A percentile compares a stretch with the other conserved stretches of the same genome.
These are phyloP conservation scores for Phaffia tasmanica DNA, from an alignment of 768 basidiomycete genomes.

Conservation along the genomic window DNA sequence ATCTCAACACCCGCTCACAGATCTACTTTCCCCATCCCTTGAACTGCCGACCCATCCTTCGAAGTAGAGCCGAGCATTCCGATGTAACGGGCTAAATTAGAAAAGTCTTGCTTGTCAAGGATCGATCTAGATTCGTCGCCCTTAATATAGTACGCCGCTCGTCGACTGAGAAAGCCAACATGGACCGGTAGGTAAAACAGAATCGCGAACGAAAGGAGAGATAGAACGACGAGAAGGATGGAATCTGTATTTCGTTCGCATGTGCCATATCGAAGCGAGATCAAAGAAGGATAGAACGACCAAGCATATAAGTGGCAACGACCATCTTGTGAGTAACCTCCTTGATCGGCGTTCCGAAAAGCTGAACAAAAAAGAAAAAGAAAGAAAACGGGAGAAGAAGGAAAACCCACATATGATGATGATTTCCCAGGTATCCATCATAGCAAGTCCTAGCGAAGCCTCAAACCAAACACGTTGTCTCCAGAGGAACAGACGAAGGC, in stretches of 20 bases:
- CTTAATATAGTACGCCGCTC: slow-evolving; percentile 55
- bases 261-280: background rate
- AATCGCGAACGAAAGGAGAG: slow-evolving; percentile 47
- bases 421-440: slow-evolving; percentile 63
- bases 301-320: background rate
- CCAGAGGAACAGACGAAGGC: slow-evolving; percentile 42
- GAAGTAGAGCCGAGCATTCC: too few relatives aligned
- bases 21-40: too few relatives aligned
- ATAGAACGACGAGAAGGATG: slow-evolving; percentile 39
- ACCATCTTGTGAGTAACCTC: background rate
- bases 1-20: too few relatives aligned
- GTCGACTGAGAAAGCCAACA: slow-evolving; percentile 45
- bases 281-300: background rate
- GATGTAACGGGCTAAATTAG: background rate
- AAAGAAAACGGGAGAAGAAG: background rate
- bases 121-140: slow-evolving; percentile 41
- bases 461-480: slow-evolving; percentile 50
- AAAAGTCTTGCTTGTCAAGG: slow-evolving; percentile 13
- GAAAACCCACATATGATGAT: slow-evolving; percentile 47
- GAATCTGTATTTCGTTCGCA: slow-evolving; percentile 37
- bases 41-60: too few relatives aligned
- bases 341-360: background rate
- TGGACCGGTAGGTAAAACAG: slow-evolving; percentile 53
- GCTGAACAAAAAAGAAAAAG: slow-evolving; percentile 2
- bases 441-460: slow-evolving; percentile 49